phyloP scores from a whole-genome alignment of 129 eudicot genomes.

The Flaveria robusta region DNA sequence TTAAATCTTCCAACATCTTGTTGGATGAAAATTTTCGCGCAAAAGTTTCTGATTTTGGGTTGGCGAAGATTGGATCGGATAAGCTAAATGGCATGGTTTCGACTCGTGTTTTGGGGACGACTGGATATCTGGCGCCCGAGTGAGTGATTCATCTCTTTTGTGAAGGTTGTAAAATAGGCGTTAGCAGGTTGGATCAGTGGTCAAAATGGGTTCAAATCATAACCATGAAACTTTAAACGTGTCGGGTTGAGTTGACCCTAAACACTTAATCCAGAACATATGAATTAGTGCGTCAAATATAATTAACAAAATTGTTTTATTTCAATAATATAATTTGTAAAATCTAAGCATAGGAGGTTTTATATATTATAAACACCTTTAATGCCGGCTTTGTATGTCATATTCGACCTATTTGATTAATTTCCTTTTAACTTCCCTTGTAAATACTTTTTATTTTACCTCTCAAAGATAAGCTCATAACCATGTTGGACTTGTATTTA shows the following conservation, averaged over 20 bases:
- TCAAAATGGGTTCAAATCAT: background rate
- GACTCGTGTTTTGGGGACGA: slow-evolving; percentile 89
- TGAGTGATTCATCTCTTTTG: slow-evolving; percentile 35
- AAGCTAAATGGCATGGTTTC: slow-evolving; percentile 84
- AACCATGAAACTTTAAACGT: background rate
- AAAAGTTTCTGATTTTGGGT: slow-evolving; percentile 83
- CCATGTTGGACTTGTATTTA: too few relatives aligned
- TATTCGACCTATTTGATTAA: background rate
- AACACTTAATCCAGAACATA: too few relatives aligned
- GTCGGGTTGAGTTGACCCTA: background rate
- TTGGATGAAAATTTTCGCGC: slow-evolving; percentile 70
- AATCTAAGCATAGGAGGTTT: too few relatives aligned
- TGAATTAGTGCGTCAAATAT: background rate
- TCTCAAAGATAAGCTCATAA: background rate
- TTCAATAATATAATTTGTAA: too few relatives aligned
- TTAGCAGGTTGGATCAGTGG: background rate
- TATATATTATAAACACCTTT: too few relatives aligned
- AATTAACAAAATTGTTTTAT: background rate
- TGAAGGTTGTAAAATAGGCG: background rate
- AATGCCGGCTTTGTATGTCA: too few relatives aligned
- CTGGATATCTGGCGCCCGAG: slow-evolving; percentile 98
- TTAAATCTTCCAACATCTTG: slow-evolving; percentile 71
- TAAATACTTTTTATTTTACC: background rate
- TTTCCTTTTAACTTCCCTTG: background rate
- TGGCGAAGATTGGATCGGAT: slow-evolving; percentile 91